phyloP scores from a whole-genome alignment of 805 yeast genomes.

The Nakazawaea peltata region DNA sequence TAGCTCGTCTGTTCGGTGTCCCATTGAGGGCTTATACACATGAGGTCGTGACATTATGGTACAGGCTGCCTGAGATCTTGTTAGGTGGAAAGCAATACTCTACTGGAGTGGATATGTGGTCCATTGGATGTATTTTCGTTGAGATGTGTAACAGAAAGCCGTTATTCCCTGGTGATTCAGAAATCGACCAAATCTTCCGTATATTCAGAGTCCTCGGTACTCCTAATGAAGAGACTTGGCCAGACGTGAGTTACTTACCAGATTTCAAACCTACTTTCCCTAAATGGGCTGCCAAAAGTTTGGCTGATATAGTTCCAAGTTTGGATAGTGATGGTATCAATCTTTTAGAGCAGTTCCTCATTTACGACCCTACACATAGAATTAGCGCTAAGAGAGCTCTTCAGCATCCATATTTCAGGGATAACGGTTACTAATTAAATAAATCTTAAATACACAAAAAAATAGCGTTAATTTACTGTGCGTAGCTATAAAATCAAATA shows the following conservation, averaged over 20 bases:
- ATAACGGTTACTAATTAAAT: constrained; percentile 22
- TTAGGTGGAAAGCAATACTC: constrained; percentile 96
- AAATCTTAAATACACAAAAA: background rate
- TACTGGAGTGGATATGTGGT: constrained; percentile 99
- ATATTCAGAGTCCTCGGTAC: constrained; percentile 91
- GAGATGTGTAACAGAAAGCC: constrained; percentile 97
- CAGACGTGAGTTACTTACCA: constrained; percentile 84
- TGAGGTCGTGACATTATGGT: constrained; percentile 97
- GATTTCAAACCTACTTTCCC: constrained; percentile 93
- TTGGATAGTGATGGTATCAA: constrained; percentile 82
- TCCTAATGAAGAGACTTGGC: constrained; percentile 91
- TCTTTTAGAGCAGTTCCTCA: constrained; percentile 66
- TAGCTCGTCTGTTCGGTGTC: constrained; percentile 96
- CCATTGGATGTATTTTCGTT: constrained; percentile 95
- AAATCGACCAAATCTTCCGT: constrained; percentile 92
- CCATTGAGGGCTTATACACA: constrained; percentile 96
- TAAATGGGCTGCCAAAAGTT: constrained; percentile 71
- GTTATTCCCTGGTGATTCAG: constrained; percentile 94
- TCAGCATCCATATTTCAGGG: constrained; percentile 78
- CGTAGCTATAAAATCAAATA: too few relatives aligned
- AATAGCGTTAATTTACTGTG: too few relatives aligned
- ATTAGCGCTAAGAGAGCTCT: constrained; percentile 93
- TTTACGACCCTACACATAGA: constrained; percentile 89
- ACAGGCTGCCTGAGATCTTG: constrained; percentile 91
- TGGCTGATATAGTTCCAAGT: constrained; percentile 67